Base-by-base conservation (phyloP, 1,284 basidiomycete species). In the Tylopilus sp. region DNA sequence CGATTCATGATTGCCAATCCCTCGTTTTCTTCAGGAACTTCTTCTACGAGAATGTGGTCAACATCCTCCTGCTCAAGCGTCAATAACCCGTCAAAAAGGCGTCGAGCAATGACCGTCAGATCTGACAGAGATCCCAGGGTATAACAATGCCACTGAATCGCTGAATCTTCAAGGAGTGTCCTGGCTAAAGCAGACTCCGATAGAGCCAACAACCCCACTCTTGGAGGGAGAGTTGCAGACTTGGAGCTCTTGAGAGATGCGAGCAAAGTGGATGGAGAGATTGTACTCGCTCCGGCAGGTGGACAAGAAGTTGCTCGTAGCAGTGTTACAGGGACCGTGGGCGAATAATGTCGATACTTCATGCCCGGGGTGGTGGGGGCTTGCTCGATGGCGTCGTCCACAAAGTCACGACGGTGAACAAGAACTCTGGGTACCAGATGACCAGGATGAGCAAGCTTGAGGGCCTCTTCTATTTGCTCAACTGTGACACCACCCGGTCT, bases 281-380 rank as follows among this genome's bases (percentile, higher is more conserved):
- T 56, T 9, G 66, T 49, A 21, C 61, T 51, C 15, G 57, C 51
- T 9, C 62, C 69, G 9, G 51, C 33, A 6, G 78, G 72, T 35
- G 74, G 73, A 26, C 60, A 46, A 16, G 75, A 69, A 48, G 68
- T 58, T 46, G 85, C 83, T 49, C 81, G 73, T 25, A 96, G 71
- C 7, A 97, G 75, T 23, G 81, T 82, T 18, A 95, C 88, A 2
- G 92, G 91, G 11, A 92, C 83, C 1, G 83, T 74, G 1, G 96
- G 96, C 23, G 94, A 90, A 67, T 99, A 99, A 71, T 99, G 97
- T 44, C 89, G 81, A 68, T 99, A 99, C 71, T 99, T 99, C 95
- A 98, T 97, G n/a, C 97, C 97, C 0, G 97, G 97, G 0, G 97
- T 99, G 1, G 92, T 95, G 2, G 96, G 96, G 1, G 84, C 80